Conservation (phyloP, 2,329 filamentous ascomycete species). For the Allantophomopsis lycopodina region DNA sequence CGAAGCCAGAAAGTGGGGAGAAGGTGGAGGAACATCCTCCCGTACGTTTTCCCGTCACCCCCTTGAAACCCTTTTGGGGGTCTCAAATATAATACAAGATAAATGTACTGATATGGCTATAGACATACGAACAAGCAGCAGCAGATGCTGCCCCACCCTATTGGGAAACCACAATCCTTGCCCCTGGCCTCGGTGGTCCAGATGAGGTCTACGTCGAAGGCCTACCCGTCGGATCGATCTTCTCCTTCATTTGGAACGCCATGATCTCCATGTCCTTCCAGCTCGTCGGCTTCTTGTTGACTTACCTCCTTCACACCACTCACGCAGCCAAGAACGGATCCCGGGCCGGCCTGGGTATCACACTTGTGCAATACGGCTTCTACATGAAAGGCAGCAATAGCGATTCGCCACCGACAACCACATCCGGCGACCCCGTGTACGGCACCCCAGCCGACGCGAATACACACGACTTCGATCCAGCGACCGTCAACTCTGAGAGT, state of each 20-base stretch:
- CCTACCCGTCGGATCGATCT: conserved; percentile 78
- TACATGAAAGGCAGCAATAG: conserved; percentile 62
- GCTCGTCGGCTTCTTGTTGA: conserved; percentile 91
- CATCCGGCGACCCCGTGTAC: conserved; percentile 37
- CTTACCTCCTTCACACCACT: conserved; percentile 93
- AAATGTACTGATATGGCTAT: not conserved
- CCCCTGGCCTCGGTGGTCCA: conserved; percentile 74
- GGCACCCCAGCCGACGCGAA: conserved; percentile 76
- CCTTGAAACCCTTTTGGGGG: too few relatives aligned
- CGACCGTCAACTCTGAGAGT: conserved; percentile 38
- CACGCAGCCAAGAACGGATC: conserved; percentile 98
- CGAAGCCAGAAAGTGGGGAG: conserved; percentile 72
- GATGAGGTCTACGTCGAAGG: conserved; percentile 97
- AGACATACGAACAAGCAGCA: conserved; percentile 97
- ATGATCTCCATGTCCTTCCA: conserved; percentile 98
- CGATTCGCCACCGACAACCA: conserved; percentile 22
- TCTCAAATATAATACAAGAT: not conserved
- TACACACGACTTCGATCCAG: conserved; percentile 74
- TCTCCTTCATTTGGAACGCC: conserved; percentile 81
- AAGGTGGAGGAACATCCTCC: conserved; percentile 83
- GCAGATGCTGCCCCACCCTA: conserved; percentile 93
- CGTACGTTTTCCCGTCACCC: conserved; percentile 38
- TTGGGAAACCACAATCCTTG: conserved; percentile 97
- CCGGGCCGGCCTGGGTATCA: conserved; percentile 85
- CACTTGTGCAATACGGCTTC: conserved; percentile 92